phyloP scores from a whole-genome alignment of 1,284 basidiomycete species.

The Cerrena zonata region DNA sequence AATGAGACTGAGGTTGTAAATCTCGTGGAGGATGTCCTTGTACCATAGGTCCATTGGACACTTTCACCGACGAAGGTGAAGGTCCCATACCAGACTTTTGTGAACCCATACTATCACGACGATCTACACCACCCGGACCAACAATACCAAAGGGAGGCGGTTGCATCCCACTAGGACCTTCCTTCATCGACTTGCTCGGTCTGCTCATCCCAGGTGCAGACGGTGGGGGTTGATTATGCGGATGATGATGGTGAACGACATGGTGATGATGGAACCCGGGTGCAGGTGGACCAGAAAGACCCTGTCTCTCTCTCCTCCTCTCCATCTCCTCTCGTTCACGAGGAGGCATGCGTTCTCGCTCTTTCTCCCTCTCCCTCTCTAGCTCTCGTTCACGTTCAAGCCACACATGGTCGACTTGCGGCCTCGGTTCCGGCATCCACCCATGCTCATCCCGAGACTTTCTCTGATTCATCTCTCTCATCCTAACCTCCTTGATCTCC shows the following conservation, averaged over 20 bases:
- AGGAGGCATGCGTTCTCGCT: slow-evolving; percentile 12
- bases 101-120: neutral
- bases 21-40: neutral
- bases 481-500: slow-evolving; percentile 11
- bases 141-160: neutral
- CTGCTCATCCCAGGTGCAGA: neutral
- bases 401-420: neutral
- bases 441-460: slow-evolving; percentile 13
- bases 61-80: neutral
- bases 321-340: slow-evolving; percentile 15
- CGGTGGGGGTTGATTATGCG: slow-evolving; percentile 5
- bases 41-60: neutral
- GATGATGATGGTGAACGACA: slow-evolving; percentile 19
- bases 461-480: slow-evolving; percentile 4
- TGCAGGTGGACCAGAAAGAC: neutral
- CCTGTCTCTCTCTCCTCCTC: slow-evolving; percentile 9
- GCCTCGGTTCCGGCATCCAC: slow-evolving; percentile 13
- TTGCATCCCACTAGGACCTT: neutral
- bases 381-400: slow-evolving; percentile 14
- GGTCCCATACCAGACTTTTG: neutral
- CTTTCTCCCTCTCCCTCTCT: slow-evolving; percentile 12
- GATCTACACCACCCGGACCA: neutral
- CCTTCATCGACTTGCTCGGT: neutral
- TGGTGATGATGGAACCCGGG: slow-evolving; percentile 15
- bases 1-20: neutral